Evolutionary conservation across 106 monocot species (phyloP).

Genomic region (Allium sativum): DNA sequence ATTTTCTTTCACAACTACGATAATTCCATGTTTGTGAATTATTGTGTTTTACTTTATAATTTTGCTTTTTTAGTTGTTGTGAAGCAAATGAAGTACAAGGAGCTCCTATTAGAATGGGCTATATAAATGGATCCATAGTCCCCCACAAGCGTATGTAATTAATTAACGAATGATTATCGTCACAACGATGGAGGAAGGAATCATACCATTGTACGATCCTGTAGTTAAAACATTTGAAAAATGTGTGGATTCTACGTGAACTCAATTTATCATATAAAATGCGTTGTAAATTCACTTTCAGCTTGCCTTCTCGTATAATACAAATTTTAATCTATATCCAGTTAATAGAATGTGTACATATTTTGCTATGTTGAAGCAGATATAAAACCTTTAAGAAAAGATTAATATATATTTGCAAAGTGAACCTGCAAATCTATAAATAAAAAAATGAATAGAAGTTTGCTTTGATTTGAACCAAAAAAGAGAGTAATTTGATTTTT

Average conservation of each 20-base stretch:
- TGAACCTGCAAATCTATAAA: too few relatives aligned
- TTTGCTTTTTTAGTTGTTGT: background rate
- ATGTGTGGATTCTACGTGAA: background rate
- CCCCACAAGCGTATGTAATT: background rate
- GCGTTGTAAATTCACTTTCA: background rate
- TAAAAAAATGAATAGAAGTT: too few relatives aligned
- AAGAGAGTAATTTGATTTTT: too few relatives aligned
- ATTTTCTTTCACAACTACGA: too few relatives aligned
- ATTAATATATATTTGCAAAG: too few relatives aligned
- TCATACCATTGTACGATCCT: background rate
- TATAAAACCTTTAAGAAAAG: too few relatives aligned
- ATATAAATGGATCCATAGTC: background rate
- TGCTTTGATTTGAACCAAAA: too few relatives aligned
- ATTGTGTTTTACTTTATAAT: too few relatives aligned
- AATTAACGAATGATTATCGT: background rate
- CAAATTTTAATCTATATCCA: too few relatives aligned
- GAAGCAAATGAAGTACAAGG: constrained; percentile 8
- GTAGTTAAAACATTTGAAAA: background rate
- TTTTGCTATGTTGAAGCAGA: too few relatives aligned
- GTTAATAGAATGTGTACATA: too few relatives aligned
- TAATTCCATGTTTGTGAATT: constrained; percentile 1
- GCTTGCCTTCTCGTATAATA: background rate
- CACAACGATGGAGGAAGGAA: background rate
- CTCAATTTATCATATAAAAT: too few relatives aligned
- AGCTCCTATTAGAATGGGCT: constrained; percentile 8